Percentiles rank a stretch among this genome's conserved stretches.
These are phyloP conservation scores for Gleditsia sinensis DNA, from an alignment of 306 rosid genomes.

Conservation along the genomic window DNA sequence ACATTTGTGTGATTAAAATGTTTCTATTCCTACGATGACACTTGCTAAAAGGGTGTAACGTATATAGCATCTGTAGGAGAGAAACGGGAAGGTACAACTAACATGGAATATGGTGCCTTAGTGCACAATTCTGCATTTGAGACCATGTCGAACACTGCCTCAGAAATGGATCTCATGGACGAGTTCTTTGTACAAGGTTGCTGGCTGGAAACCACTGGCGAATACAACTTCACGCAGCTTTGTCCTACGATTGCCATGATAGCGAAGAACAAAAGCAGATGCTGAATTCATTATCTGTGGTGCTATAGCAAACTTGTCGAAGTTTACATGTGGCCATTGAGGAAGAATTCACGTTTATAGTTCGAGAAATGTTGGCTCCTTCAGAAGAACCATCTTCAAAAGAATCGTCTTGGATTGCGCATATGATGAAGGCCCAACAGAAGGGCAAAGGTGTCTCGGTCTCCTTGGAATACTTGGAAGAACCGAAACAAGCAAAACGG, in stretches of 20 bases:
- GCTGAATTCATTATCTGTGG: slow-evolving; percentile 47
- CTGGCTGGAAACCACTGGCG: slow-evolving; percentile 46
- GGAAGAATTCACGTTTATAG: too few species aligned
- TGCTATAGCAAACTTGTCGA: slow-evolving; percentile 49
- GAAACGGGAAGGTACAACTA: background rate
- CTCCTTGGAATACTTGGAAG: slow-evolving; percentile 49
- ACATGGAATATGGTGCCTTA: slow-evolving; percentile 37
- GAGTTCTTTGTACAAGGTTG: slow-evolving; percentile 47
- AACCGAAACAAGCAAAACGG: slow-evolving; percentile 48
- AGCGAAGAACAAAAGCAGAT: too few species aligned
- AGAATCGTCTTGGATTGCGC: too few species aligned
- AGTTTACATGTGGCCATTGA: slow-evolving; percentile 46
- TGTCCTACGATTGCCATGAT: slow-evolving; percentile 36
- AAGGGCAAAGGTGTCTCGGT: too few species aligned
- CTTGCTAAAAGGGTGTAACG: too few species aligned
- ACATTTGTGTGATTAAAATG: too few species aligned
- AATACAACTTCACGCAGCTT: background rate
- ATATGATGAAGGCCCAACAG: too few species aligned
- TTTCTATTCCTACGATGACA: too few species aligned
- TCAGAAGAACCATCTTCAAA: too few species aligned
- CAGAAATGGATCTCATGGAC: slow-evolving; percentile 32
- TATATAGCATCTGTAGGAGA: too few species aligned
- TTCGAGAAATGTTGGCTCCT: too few species aligned
- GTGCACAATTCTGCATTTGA: slow-evolving; percentile 23
- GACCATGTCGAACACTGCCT: slow-evolving; percentile 1